Conservation (phyloP, 192 early-diverging fungal species). For the Backusella circina region DNA sequence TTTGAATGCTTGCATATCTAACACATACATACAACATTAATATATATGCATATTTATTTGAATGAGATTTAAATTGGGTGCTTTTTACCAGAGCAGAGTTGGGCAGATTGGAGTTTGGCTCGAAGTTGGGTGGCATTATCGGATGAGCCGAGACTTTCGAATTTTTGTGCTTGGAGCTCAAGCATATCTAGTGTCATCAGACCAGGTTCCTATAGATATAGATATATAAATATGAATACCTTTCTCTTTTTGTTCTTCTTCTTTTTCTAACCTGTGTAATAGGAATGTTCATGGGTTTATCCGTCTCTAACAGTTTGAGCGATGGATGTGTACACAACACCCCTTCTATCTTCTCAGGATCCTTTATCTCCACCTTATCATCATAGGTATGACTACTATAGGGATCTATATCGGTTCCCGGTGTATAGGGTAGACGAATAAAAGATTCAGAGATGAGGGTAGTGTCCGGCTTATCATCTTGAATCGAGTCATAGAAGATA, state of each 20-base stretch:
- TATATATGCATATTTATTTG: no score
- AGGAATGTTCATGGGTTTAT: constrained; percentile 64
- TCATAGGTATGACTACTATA: not conserved
- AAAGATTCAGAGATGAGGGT: constrained; percentile 45
- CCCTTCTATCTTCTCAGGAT: constrained; percentile 45
- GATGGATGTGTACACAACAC: constrained; percentile 28
- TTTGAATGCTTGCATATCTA: constrained; percentile 92
- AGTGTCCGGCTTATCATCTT: not conserved
- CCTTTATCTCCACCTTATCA: constrained; percentile 16
- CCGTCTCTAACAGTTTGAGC: constrained; percentile 41
- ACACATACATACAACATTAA: no score
- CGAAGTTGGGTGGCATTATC: constrained; percentile 66
- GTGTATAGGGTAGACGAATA: constrained; percentile 46
- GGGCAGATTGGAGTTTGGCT: constrained; percentile 73
- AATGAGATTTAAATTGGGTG: no score
- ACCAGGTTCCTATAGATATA: constrained; percentile 53
- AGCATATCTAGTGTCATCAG: constrained; percentile 91
- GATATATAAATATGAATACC: no score
- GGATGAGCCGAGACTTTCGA: constrained; percentile 76
- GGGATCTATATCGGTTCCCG: constrained; percentile 39
- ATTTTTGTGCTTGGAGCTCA: constrained; percentile 69
- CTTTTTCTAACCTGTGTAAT: constrained; percentile 58
- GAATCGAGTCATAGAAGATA: not conserved
- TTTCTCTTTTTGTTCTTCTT: no score
- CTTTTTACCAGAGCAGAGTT: constrained; percentile 63